Evolutionary conservation across 2,329 filamentous ascomycete genomes (phyloP).

Genomic region (Colletotrichum shisoi): DNA sequence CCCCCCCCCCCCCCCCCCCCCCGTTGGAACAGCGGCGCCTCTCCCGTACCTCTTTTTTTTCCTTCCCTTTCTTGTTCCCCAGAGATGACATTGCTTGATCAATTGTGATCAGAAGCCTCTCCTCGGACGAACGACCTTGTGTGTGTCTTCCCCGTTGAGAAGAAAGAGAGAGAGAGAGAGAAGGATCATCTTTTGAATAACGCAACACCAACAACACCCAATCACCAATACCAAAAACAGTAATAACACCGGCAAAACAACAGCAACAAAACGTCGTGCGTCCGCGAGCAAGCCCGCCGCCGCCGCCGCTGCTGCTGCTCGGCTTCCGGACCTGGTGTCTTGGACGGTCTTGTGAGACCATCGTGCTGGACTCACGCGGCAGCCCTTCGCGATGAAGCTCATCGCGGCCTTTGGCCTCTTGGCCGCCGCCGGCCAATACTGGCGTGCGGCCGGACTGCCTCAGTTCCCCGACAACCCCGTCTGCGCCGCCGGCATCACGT

Average conservation of each 20-base stretch:
- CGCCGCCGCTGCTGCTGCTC: constrained; percentile 16
- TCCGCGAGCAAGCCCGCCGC: constrained; percentile 12
- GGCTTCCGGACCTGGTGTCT: constrained; percentile 37
- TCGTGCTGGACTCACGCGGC: constrained; percentile 33
- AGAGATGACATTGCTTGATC: constrained; percentile 29
- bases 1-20: not conserved
- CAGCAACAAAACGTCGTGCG: not conserved
- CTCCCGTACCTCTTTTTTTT: constrained; percentile 15
- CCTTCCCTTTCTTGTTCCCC: not conserved
- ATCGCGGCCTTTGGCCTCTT: constrained; percentile 16
- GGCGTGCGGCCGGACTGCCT: constrained; percentile 29
- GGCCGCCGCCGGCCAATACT: constrained; percentile 29
- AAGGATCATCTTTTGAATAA: constrained; percentile 1
- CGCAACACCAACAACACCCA: too few species aligned
- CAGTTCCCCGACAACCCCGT: constrained; percentile 35
- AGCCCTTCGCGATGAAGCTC: constrained; percentile 27
- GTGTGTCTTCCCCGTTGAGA: not conserved
- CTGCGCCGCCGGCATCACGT: constrained; percentile 36
- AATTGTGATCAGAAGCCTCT: constrained; percentile 10
- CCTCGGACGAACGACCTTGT: not conserved
- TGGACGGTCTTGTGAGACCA: constrained; percentile 24
- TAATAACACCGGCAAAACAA: too few species aligned
- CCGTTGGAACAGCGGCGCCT: constrained; percentile 31
- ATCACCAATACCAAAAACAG: too few species aligned
- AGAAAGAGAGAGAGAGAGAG: not conserved